Base-by-base conservation (phyloP, 768 basidiomycete genomes). In the Hortiboletus campestris region DNA sequence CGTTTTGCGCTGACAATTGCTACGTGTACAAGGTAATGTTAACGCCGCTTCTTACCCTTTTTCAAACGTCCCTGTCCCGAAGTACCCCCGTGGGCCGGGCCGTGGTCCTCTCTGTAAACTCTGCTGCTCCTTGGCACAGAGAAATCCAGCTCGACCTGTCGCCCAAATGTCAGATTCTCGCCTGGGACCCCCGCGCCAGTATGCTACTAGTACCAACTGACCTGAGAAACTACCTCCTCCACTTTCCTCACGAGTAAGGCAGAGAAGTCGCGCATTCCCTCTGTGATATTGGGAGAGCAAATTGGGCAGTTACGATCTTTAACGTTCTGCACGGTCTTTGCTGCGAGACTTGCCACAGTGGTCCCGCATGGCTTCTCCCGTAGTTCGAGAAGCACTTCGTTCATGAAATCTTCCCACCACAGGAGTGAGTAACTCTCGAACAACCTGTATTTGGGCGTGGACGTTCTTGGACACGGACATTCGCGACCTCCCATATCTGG, bases 291-390 rank as follows among this genome's bases (percentile, higher is more conserved):
- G 25, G 25, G 0, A 17, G 51, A 58, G 29, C 57, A 67, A 28
- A 1, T 0, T 16, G 17, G 0, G 6, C 65, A 64, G 29, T 40
- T 41, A 0, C 4, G 5, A 6, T 2, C n/a, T 47, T 34, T 55
- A 7, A 61, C 47, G 2, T 0, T 36, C 14, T 57, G 46, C 2
- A 42, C 41, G 0, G 59, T 53, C n/a, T 45, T 45, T 3, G 47
- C 43, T 28, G 34, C 45, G 8, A 39, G 19, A 28, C 20, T 1
- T 39, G 46, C 38, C 28, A 64, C 55, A 6, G 53, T 58, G 12
- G 48, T 50, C 6, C 14, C 41, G 13, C 64, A 66, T 20, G 67
- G 60, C 19, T 41, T 63, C 12, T 71, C 67, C 19, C 43, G 48
- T 32, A 71, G 32, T 1, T 12, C 53, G 16, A 16, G 1, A 19